Conservation (phyloP, 2,329 filamentous ascomycete species). For the Hypoxylon sp. region DNA sequence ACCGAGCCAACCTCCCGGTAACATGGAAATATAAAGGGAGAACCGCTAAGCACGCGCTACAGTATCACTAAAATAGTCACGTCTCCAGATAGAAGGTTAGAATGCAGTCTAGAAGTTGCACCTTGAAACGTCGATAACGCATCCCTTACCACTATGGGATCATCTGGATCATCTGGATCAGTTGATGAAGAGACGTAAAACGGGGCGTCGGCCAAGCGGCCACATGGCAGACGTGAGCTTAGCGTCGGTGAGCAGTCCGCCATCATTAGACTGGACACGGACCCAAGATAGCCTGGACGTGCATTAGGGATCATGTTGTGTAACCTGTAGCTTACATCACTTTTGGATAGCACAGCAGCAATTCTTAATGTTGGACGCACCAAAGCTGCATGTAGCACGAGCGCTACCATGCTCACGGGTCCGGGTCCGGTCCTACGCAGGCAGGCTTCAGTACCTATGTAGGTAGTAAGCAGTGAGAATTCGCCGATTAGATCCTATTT, state of each 20-base stretch:
- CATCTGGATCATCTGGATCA: not conserved
- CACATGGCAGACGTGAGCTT: not conserved
- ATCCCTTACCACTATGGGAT: not conserved
- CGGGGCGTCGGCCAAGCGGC: not conserved
- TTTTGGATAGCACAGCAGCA: not conserved
- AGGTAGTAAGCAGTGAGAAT: not conserved
- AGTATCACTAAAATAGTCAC: not conserved
- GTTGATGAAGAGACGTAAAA: not conserved
- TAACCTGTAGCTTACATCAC: conserved; percentile 1
- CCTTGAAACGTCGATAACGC: not conserved
- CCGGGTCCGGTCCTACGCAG: too few species aligned
- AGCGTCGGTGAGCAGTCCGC: not conserved
- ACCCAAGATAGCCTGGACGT: not conserved
- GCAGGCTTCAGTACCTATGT: too few species aligned
- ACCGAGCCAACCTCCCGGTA: conserved; percentile 4
- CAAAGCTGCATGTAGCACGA: not conserved
- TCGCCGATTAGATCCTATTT: not conserved
- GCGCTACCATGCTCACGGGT: not conserved
- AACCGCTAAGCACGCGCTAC: not conserved
- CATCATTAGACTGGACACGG: not conserved
- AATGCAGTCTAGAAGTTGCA: not conserved
- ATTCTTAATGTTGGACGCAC: not conserved
- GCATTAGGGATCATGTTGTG: not conserved
- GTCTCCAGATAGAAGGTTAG: not conserved
- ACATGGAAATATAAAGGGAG: not conserved